Percentiles rank a stretch among this genome's conserved stretches.
phyloP scores from a whole-genome alignment of 352 stramenopile genomes.

The Phytophthora multivora region DNA sequence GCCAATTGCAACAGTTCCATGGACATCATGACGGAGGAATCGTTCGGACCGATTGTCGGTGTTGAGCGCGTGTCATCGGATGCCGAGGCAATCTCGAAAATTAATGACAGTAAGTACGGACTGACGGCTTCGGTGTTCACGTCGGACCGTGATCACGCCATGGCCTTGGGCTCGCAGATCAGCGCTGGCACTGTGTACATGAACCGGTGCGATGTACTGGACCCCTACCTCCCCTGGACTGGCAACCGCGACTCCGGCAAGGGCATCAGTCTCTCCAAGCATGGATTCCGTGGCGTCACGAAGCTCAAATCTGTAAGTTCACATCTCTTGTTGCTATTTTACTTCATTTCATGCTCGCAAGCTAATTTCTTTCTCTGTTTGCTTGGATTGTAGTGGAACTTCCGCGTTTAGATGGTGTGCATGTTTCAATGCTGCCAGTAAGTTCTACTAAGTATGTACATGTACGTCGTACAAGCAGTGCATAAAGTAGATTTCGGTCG shows the following conservation, averaged over 20 bases:
- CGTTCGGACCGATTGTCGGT: constrained; percentile 82
- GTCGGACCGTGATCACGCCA: constrained; percentile 55
- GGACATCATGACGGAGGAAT: constrained; percentile 84
- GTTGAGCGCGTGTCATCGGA: constrained; percentile 76
- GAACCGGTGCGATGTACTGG: constrained; percentile 85
- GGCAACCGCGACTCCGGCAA: constrained; percentile 82
- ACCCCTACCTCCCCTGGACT: constrained; percentile 85
- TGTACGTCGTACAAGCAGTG: too few species aligned
- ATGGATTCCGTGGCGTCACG: constrained; percentile 79
- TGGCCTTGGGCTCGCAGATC: constrained; percentile 58
- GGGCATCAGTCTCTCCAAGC: constrained; percentile 81
- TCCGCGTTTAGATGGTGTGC: constrained; percentile 51
- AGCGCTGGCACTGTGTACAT: constrained; percentile 84
- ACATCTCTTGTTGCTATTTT: constrained; percentile 1
- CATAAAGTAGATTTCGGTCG: constrained; percentile 1
- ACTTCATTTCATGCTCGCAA: neutral
- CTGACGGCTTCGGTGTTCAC: constrained; percentile 83
- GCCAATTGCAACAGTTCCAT: constrained; percentile 69
- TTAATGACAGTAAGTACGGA: constrained; percentile 84
- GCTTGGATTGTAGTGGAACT: constrained; percentile 60
- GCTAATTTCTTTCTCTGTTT: constrained; percentile 15
- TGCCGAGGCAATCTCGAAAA: constrained; percentile 71
- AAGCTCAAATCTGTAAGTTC: constrained; percentile 76
- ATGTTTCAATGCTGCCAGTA: neutral
- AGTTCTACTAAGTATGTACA: too few species aligned